phyloP scores from a whole-genome alignment of 139 green algal genomes.

The Tetraselmis chui region DNA sequence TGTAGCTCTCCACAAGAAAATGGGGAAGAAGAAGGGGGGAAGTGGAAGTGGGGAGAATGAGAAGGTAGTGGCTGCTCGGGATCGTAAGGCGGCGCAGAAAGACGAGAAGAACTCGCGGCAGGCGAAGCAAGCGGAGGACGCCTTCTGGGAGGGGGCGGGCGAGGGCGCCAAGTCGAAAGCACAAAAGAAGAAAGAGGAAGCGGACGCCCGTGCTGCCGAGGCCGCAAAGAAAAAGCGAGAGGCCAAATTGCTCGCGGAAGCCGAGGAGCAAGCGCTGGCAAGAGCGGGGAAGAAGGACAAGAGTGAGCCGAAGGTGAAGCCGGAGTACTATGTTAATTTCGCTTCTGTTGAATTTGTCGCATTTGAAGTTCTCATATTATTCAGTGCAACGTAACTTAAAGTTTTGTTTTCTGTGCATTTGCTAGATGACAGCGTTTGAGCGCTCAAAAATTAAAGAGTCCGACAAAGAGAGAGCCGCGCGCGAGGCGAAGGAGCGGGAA shows the following conservation, averaged over 20 bases:
- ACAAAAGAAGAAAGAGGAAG: slow-evolving; percentile 52
- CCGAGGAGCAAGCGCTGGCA: slow-evolving; percentile 49
- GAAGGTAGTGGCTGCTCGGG: slow-evolving; percentile 31
- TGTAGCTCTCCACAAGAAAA: no score
- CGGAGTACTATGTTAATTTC: no score
- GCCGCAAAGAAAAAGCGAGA: slow-evolving; percentile 45
- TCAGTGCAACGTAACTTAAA: background rate
- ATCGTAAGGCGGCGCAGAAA: slow-evolving; percentile 27
- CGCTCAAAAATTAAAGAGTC: slow-evolving; percentile 12
- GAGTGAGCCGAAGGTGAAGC: no score
- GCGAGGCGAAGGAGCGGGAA: slow-evolving; percentile 17
- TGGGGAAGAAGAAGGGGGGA: slow-evolving; percentile 23
- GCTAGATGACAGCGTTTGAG: slow-evolving; percentile 24
- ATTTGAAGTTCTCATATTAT: background rate
- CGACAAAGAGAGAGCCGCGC: background rate
- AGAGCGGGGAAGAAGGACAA: no score
- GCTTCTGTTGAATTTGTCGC: no score
- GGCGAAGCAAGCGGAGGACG: slow-evolving; percentile 16
- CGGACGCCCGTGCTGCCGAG: slow-evolving; percentile 46
- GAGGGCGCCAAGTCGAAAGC: slow-evolving; percentile 35
- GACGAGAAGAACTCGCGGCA: slow-evolving; percentile 20
- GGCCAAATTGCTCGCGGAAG: slow-evolving; percentile 46
- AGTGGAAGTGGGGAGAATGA: slow-evolving; percentile 19
- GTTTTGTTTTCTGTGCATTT: background rate
- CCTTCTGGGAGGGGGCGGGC: slow-evolving; percentile 26